Conservation (phyloP, 2,329 filamentous ascomycete species). For the Rhynchosporium graminicola region DNA sequence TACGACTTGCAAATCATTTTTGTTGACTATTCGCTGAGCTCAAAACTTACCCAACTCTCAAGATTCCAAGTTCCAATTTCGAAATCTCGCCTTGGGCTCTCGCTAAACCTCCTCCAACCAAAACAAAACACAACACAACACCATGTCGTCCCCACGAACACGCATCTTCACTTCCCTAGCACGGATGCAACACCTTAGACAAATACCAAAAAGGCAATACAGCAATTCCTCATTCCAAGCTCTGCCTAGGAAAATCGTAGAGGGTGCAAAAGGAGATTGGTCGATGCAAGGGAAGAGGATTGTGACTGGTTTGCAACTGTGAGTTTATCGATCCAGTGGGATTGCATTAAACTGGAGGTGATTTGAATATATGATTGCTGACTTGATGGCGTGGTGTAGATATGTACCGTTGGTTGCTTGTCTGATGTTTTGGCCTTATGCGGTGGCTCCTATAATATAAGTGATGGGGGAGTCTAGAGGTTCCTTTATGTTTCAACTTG, state of each 20-base stretch:
- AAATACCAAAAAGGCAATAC: not conserved
- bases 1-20: not conserved
- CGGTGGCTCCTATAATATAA: not conserved
- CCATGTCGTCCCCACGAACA: not conserved
- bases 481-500: no score
- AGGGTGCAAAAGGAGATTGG: conserved; percentile 5
- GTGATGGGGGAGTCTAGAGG: no score
- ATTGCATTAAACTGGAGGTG: not conserved
- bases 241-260: not conserved
- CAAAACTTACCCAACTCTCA: not conserved
- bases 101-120: not conserved
- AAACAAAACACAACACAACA: not conserved
- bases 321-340: not conserved
- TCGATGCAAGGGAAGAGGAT: conserved; percentile 1
- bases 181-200: not conserved
- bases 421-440: conserved; percentile 10
- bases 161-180: conserved; percentile 1
- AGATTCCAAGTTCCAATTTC: not conserved
- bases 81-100: no score
- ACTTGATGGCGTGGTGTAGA: not conserved
- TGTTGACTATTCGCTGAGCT: not conserved
- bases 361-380: not conserved
- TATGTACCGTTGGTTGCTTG: conserved; percentile 5
- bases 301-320: conserved; percentile 4
- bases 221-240: not conserved